phyloP scores from a whole-genome alignment of 208 protist genomes.

The Trypanosoma grayi region DNA sequence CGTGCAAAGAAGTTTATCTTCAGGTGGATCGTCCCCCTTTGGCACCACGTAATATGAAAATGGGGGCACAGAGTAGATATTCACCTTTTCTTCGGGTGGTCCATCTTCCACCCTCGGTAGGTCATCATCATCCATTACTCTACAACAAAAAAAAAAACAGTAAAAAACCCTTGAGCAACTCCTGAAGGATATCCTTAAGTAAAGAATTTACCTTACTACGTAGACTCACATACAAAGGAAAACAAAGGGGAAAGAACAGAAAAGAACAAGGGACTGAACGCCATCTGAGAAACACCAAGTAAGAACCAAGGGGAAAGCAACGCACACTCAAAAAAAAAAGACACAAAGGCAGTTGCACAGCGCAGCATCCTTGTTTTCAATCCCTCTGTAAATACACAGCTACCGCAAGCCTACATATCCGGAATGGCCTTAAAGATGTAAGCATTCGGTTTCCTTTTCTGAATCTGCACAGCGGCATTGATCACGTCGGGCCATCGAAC shows the following conservation, averaged over 20 bases:
- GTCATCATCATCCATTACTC: background rate
- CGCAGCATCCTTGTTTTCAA: too few species aligned
- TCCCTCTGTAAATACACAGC: too few species aligned
- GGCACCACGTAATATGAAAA: conserved; percentile 17
- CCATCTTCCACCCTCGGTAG: too few species aligned
- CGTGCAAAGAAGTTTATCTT: background rate
- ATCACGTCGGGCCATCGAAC: conserved; percentile 91
- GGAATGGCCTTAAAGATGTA: conserved; percentile 90
- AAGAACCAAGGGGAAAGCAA: background rate
- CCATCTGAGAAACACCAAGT: too few species aligned
- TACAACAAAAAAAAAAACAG: background rate
- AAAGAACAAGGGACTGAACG: too few species aligned
- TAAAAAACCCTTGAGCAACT: too few species aligned
- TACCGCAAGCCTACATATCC: conserved; percentile 47
- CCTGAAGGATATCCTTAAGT: too few species aligned
- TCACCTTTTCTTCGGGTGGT: too few species aligned
- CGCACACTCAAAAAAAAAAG: background rate
- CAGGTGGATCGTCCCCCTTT: background rate
- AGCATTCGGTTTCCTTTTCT: conserved; percentile 81
- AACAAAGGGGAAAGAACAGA: conserved; percentile 1
- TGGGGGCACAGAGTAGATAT: conserved; percentile 14
- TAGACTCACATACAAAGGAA: conserved; percentile 3
- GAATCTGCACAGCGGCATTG: conserved; percentile 83
- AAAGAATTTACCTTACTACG: too few species aligned
- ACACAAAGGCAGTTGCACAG: too few species aligned